phyloP scores from a whole-genome alignment of 192 early-diverging fungal genomes.

The Phycomyces nitens region DNA sequence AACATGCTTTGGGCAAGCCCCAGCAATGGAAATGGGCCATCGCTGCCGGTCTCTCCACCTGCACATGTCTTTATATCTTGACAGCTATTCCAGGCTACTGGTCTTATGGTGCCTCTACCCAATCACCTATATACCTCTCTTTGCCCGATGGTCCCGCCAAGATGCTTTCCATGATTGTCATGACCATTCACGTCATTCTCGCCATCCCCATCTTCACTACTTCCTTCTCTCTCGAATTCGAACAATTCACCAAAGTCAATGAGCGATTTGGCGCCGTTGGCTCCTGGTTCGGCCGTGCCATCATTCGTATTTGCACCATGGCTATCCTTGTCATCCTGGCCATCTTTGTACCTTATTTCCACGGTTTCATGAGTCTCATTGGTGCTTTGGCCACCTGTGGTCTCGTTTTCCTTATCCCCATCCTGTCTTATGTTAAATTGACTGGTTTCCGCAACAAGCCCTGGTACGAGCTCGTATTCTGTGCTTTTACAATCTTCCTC shows the following conservation, averaged over 20 bases:
- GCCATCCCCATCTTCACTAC: conserved; percentile 76
- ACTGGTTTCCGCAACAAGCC: conserved; percentile 48
- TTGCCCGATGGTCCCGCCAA: conserved; percentile 62
- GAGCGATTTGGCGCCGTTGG: conserved; percentile 45
- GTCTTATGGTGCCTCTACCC: conserved; percentile 62
- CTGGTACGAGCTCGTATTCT: conserved; percentile 46
- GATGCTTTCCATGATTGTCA: conserved; percentile 64
- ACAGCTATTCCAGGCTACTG: conserved; percentile 70
- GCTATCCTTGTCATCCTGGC: conserved; percentile 54
- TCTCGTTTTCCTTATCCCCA: conserved; percentile 83
- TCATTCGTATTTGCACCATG: conserved; percentile 58
- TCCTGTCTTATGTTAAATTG: conserved; percentile 76
- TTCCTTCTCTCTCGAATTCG: conserved; percentile 71
- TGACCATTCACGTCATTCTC: conserved; percentile 78
- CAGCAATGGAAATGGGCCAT: conserved; percentile 67
- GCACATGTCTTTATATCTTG: conserved; percentile 66
- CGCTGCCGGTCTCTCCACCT: conserved; percentile 56
- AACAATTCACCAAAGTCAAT: conserved; percentile 59
- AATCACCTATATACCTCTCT: conserved; percentile 69
- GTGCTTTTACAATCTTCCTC: conserved; percentile 52
- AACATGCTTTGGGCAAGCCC: conserved; percentile 74
- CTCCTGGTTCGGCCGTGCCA: conserved; percentile 52
- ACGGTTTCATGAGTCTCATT: conserved; percentile 72
- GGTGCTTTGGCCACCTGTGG: conserved; percentile 73
- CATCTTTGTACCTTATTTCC: conserved; percentile 73